Conservation (phyloP, 2,329 filamentous ascomycete species). For the Mycosphaerella arachidis region DNA sequence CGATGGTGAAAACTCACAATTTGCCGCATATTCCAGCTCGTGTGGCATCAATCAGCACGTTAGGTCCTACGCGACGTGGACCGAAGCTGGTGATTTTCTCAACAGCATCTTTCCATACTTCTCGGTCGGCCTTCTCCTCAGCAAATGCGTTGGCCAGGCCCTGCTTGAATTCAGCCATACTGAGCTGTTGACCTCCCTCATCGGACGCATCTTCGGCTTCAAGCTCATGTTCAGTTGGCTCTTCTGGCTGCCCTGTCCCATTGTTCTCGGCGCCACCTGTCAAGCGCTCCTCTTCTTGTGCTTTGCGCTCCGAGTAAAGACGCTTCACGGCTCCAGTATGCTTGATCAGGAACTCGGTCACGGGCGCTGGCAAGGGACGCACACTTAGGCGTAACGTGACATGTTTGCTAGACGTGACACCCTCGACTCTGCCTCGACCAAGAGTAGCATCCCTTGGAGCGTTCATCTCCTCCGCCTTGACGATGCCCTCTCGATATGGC, state of each 20-base stretch:
- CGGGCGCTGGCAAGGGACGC: conserved; percentile 68
- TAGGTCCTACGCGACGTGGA: conserved; percentile 77
- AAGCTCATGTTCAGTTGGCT: conserved; percentile 37
- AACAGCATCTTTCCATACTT: conserved; percentile 71
- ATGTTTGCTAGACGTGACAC: conserved; percentile 78
- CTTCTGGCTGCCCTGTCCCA: conserved; percentile 32
- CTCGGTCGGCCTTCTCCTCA: conserved; percentile 65
- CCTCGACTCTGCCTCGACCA: conserved; percentile 73
- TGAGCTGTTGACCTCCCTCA: conserved; percentile 57
- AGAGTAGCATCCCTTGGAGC: conserved; percentile 79
- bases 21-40: conserved; percentile 65
- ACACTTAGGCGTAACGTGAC: conserved; percentile 73
- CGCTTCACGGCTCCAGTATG: conserved; percentile 74
- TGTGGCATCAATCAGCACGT: conserved; percentile 82
- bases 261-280: conserved; percentile 35
- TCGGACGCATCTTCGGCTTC: conserved; percentile 48
- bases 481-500: conserved; percentile 89
- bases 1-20: conserved; percentile 51
- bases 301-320: conserved; percentile 67
- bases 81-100: conserved; percentile 88
- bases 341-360: conserved; percentile 81
- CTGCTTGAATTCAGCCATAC: conserved; percentile 69
- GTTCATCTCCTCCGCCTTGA: conserved; percentile 82
- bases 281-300: conserved; percentile 40
- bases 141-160: conserved; percentile 67